Conservation (phyloP, 139 green algal species). For the Picochlorum sp. region DNA sequence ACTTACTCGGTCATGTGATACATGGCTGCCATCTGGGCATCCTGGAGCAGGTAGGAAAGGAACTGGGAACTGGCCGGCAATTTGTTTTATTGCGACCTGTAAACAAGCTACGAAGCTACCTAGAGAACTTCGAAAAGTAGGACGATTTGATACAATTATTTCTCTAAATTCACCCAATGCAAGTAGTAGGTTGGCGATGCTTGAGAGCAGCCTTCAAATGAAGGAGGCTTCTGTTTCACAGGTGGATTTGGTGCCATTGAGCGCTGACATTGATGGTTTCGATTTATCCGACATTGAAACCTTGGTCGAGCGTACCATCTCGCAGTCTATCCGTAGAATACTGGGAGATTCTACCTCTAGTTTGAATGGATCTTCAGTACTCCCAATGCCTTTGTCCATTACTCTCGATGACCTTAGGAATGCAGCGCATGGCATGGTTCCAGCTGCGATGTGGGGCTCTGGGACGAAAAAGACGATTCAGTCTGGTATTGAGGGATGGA, state of each 20-base stretch:
- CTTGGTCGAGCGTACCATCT: slow-evolving; percentile 56
- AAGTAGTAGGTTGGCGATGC: slow-evolving; percentile 29
- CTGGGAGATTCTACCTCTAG: slow-evolving; percentile 6
- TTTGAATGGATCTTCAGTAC: not conserved
- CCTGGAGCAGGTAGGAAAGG: not conserved
- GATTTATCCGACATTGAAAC: slow-evolving; percentile 56
- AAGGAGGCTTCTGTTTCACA: slow-evolving; percentile 3
- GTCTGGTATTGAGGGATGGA: slow-evolving; percentile 42
- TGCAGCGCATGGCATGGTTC: slow-evolving; percentile 46
- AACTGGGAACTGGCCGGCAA: slow-evolving; percentile 10
- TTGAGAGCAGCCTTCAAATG: slow-evolving; percentile 19
- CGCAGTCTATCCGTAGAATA: slow-evolving; percentile 24
- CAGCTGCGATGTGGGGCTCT: slow-evolving; percentile 53
- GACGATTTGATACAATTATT: slow-evolving; percentile 39
- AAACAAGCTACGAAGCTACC: slow-evolving; percentile 24
- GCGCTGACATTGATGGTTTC: slow-evolving; percentile 48
- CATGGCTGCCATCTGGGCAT: slow-evolving; percentile 1
- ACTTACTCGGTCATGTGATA: slow-evolving; percentile 4
- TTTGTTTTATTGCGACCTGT: slow-evolving; percentile 29
- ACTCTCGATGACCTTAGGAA: slow-evolving; percentile 25
- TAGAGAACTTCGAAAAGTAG: slow-evolving; percentile 27
- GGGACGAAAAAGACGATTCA: slow-evolving; percentile 12
- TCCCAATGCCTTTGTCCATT: slow-evolving; percentile 10
- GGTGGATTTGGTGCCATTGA: slow-evolving; percentile 10
- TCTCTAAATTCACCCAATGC: slow-evolving; percentile 30